Conservation (phyloP, 2,329 filamentous ascomycete genomes). For the Pezicula radicicola region DNA sequence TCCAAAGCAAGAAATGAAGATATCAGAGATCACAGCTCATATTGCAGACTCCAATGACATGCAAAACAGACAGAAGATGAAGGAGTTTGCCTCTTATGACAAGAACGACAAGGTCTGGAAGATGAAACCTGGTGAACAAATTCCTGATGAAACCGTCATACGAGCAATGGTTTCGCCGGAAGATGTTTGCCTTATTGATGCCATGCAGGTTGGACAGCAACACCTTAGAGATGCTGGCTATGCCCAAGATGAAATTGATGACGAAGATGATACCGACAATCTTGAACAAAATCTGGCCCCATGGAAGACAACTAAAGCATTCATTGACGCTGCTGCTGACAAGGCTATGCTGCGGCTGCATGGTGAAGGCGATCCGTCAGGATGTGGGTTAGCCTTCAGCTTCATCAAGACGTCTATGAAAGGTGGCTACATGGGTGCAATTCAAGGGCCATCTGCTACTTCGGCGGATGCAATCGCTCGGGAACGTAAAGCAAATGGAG, state of each 20-base stretch:
- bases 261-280: conserved; percentile 55
- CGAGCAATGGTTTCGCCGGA: conserved; percentile 91
- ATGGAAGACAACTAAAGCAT: conserved; percentile 96
- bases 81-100: conserved; percentile 91
- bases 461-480: conserved; percentile 77
- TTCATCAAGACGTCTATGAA: conserved; percentile 99
- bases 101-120: conserved; percentile 84
- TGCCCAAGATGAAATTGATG: conserved; percentile 56
- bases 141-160: conserved; percentile 78
- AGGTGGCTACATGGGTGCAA: conserved; percentile 84
- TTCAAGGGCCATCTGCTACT: conserved; percentile 62
- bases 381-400: conserved; percentile 89
- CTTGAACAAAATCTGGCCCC: conserved; percentile 88
- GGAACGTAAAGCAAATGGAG: conserved; percentile 83
- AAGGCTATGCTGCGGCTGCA: conserved; percentile 97
- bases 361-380: conserved; percentile 91
- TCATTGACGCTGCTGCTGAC: conserved; percentile 86
- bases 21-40: conserved; percentile 86
- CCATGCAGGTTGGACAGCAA: conserved; percentile 93
- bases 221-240: conserved; percentile 90
- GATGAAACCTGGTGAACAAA: conserved; percentile 65
- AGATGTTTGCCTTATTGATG: conserved; percentile 89
- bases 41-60: conserved; percentile 92
- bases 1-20: conserved; percentile 63
- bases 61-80: conserved; percentile 94